These are phyloP conservation scores for Sinapis alba DNA, from an alignment of 441 rosid species.

Conservation along the genomic window DNA sequence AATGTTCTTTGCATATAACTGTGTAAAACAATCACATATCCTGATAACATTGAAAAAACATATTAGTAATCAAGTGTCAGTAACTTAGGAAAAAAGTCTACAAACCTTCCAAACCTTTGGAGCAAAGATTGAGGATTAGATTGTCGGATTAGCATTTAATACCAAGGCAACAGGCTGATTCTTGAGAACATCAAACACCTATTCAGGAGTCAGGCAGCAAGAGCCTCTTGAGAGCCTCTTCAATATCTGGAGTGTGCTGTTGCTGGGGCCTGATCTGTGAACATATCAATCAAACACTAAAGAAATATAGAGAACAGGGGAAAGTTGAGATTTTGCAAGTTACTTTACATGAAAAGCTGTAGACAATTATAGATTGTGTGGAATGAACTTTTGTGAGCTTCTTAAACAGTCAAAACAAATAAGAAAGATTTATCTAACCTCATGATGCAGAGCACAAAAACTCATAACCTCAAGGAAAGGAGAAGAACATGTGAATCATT, in stretches of 20 bases:
- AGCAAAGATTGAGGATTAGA: slow-evolving; percentile 84
- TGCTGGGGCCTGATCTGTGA: slow-evolving; percentile 71
- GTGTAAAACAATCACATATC: slow-evolving; percentile 75
- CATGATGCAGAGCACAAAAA: no score
- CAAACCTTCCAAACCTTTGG: slow-evolving; percentile 84
- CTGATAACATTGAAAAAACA: slow-evolving; percentile 40
- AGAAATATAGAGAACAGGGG: no score
- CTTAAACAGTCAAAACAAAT: no score
- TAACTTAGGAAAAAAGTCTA: not conserved
- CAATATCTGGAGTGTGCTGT: slow-evolving; percentile 87
- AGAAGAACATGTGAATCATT: no score
- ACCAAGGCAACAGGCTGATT: slow-evolving; percentile 88
- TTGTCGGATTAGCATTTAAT: slow-evolving; percentile 92
- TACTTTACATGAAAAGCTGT: no score
- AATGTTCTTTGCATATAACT: slow-evolving; percentile 79
- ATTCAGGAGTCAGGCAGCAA: slow-evolving; percentile 66
- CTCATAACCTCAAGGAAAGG: no score
- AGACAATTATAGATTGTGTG: no score
- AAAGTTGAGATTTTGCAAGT: no score
- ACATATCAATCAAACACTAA: no score
- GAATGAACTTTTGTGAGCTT: no score
- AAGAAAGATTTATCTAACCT: no score
- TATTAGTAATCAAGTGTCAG: no score
- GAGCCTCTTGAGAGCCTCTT: slow-evolving; percentile 79
- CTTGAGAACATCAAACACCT: slow-evolving; percentile 85